Base-by-base conservation (phyloP, 1,284 basidiomycete genomes). In the Trametes versicolor region DNA sequence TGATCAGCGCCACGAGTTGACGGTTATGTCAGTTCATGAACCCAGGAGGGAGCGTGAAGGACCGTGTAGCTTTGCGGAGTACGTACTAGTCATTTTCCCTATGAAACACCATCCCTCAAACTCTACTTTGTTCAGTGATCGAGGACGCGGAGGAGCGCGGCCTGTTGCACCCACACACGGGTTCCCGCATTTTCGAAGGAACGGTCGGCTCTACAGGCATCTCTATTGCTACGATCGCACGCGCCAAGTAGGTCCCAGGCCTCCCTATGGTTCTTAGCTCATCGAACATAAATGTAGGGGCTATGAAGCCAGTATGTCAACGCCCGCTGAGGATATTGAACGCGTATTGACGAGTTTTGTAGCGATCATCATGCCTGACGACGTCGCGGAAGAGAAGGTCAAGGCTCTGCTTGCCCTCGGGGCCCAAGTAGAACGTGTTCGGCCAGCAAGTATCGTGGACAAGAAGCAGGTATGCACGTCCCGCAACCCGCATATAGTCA, bases 151-250 rank as follows among this genome's bases (percentile, higher is more conserved):
- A 99, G 77, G 85, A 86, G 17, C 83, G 87, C 69, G 96, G 96
- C 0, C 80, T 96, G 7, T 80, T 99, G 1, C 85, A 90, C 69
- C 98, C 97, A 0, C 79, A 97, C 70, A 96, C 95, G 0, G 93
- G 94, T 2, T 98, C 94, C 0, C 90, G 96, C 17, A 96, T 99
- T 53, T 99, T 99, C 66, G 98, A 99, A 78, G 98, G 98, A 0
- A 99, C 97, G 0, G 95, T 98, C 1, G 97, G 98, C 0, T 97
- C 95, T 2, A 99, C 98, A 0, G 98, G 97, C 0, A 99, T 99
- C 60, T 98, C 96, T 0, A 91, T 99, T 53, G 97, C 98, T 0
- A 98, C 94, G 2, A 92, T 98, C 50, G 93, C 96, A 5, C 86
- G 87, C 65, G 97, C 97, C 10, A 91, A 94, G 94, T 93, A 72